These are phyloP conservation scores for Wickerhamomyces queroliae DNA, from an alignment of 805 yeast genomes.

Conservation along the genomic window DNA sequence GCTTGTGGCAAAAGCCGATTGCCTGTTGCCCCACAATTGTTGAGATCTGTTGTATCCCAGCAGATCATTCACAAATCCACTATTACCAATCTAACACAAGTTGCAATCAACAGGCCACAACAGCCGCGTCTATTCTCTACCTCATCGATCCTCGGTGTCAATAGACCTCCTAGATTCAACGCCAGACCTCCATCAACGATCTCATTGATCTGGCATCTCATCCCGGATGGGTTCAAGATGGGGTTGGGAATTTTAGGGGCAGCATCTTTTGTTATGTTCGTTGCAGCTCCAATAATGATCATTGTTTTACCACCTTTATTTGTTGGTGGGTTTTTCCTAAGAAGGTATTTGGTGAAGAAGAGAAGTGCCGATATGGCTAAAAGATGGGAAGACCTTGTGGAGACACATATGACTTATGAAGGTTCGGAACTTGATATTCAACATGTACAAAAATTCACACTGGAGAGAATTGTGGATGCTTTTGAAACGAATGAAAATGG, in stretches of 20 bases:
- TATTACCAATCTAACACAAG: background rate
- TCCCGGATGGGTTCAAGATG: slow-evolving; percentile 11
- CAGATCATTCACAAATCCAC: no score
- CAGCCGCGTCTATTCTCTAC: background rate
- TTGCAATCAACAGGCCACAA: background rate
- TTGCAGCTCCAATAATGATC: slow-evolving; percentile 18
- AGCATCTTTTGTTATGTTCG: slow-evolving; percentile 10
- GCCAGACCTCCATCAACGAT: slow-evolving; percentile 10
- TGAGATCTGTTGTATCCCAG: no score
- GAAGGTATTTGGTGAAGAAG: slow-evolving; percentile 6
- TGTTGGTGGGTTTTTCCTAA: slow-evolving; percentile 13
- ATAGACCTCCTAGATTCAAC: slow-evolving; percentile 11
- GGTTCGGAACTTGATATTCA: slow-evolving; percentile 12
- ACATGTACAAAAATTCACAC: slow-evolving; percentile 8
- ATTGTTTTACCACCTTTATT: slow-evolving; percentile 19
- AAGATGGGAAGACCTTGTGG: slow-evolving; percentile 9
- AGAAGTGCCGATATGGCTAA: slow-evolving; percentile 8
- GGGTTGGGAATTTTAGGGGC: slow-evolving; percentile 5
- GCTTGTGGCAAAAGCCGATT: no score
- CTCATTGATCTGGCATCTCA: slow-evolving; percentile 4
- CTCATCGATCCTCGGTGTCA: background rate
- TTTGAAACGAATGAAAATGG: slow-evolving; percentile 13
- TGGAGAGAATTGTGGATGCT: slow-evolving; percentile 12
- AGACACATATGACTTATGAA: slow-evolving; percentile 11
- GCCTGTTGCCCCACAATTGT: no score